A percentile compares a stretch with the other conserved stretches of the same genome.
phyloP scores from a whole-genome alignment of 2,329 filamentous ascomycete species.

The Venturia carpophila region DNA sequence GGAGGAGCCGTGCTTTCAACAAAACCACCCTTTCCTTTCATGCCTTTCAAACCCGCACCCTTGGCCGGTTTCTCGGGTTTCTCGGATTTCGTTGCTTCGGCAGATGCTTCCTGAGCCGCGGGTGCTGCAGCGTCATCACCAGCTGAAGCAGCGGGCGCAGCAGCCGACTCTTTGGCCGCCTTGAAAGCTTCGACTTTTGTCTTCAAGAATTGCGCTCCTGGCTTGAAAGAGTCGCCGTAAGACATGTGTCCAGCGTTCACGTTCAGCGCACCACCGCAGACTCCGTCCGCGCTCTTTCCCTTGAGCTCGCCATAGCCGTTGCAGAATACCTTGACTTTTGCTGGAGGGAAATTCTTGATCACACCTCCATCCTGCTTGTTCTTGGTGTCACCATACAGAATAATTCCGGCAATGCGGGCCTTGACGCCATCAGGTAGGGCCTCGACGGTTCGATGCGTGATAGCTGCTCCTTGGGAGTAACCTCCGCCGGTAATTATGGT shows the following conservation, averaged over 20 bases:
- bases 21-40: too few species aligned
- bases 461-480: constrained; percentile 34
- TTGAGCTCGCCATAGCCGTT: constrained; percentile 19
- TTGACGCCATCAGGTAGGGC: constrained; percentile 26
- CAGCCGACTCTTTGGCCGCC: background rate
- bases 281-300: constrained; percentile 25
- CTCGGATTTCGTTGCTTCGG: too few species aligned
- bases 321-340: constrained; percentile 32
- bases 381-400: constrained; percentile 36
- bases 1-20: too few species aligned
- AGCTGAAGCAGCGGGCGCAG: background rate
- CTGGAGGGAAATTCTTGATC: constrained; percentile 30
- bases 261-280: constrained; percentile 29
- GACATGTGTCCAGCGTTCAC: constrained; percentile 9
- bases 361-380: constrained; percentile 32
- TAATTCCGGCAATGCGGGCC: constrained; percentile 30
- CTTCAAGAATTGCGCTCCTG: constrained; percentile 11
- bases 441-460: constrained; percentile 31
- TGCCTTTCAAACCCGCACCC: too few species aligned
- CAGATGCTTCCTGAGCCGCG: too few species aligned
- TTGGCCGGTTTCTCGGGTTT: too few species aligned
- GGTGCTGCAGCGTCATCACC: background rate
- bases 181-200: constrained; percentile 4
- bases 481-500: constrained; percentile 35
- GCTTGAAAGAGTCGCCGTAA: background rate